phyloP scores from a whole-genome alignment of 2,329 filamentous ascomycete species.

The Stachybotrys elegans region DNA sequence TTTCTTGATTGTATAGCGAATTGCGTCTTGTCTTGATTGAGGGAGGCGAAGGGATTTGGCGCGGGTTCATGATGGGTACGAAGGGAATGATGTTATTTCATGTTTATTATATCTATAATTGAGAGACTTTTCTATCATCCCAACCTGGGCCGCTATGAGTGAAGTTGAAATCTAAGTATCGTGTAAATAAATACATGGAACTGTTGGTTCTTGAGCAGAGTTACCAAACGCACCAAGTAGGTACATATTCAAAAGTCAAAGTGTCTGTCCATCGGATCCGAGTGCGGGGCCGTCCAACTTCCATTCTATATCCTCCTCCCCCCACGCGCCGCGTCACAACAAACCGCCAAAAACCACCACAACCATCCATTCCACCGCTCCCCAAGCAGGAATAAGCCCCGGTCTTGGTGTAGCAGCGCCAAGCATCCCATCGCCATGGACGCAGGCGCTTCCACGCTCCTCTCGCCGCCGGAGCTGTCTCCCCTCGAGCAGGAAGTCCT shows the following conservation, averaged over 20 bases:
- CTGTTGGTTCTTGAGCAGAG: too few species aligned
- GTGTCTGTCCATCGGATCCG: neutral
- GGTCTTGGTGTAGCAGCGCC: too few species aligned
- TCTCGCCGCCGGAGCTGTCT: conserved; percentile 54
- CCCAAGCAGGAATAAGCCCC: too few species aligned
- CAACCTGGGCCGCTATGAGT: too few species aligned
- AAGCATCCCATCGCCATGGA: conserved; percentile 16
- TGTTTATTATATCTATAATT: neutral
- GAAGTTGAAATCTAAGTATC: too few species aligned
- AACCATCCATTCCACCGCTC: too few species aligned
- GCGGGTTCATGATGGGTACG: neutral
- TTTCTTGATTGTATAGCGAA: neutral
- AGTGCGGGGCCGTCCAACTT: neutral
- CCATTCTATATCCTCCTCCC: neutral
- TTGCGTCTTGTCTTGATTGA: conserved; percentile 1
- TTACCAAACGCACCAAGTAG: too few species aligned
- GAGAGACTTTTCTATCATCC: too few species aligned
- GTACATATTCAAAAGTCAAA: neutral
- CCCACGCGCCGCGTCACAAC: too few species aligned
- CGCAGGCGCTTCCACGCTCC: conserved; percentile 18
- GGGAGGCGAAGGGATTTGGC: neutral
- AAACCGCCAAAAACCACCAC: neutral
- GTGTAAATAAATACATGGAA: too few species aligned
- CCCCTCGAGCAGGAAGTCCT: conserved; percentile 90
- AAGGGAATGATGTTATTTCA: neutral